Evolutionary conservation across 2,329 filamentous ascomycete genomes (phyloP), one percentile per base, ranked within the genome.

Genomic region (Neofusicoccum sp.): DNA sequence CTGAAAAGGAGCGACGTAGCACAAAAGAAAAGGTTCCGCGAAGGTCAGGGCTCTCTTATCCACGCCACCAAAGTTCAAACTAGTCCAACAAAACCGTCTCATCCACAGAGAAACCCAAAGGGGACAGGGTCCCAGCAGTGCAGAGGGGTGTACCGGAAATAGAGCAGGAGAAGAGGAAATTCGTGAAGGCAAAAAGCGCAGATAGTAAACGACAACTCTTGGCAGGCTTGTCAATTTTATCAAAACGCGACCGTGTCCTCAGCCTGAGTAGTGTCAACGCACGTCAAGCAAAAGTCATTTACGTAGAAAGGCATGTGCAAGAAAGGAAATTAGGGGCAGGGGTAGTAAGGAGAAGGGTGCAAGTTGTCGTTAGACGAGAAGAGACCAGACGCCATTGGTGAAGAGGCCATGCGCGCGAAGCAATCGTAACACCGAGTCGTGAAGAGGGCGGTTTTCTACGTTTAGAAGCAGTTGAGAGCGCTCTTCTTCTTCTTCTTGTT

Each of bases 401-500:
- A 30, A 14, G 38, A 44, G 41, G 43, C 41, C 47, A 36, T 26
- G 43, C 16, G 45, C 30, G 44, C 14, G 44, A 58, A 31, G 28
- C 26, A 36, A 30, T 47, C 56, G 41, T 49, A 58, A 58, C 26
- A 38, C 51, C 24, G 36, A 20, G 38, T 56, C 51, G 16, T 56
- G 36, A 54, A 16, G 14, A 16, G 24, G n/a, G 28, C 2, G 4
- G 6, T 24, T 14, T 14, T n/a, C 14, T n/a, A 11, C n/a, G 45
- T 30, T 44, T 91, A 97, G 82, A 99, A 99, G 84, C 95, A 99
- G 81, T 97, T 98, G 76, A 99, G 84, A 67, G 89, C 93, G 70
- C 89, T 87, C 84, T 96, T 96, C 78, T 96, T 93, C 84, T 93
- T 96, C 82, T 96, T 95, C 80, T 90, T 89, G 77, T 88, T 93